Evolutionary conservation across 1,284 basidiomycete genomes (phyloP), one percentile per base, ranked within the genome.

Genomic region (Vanrija sp.): DNA sequence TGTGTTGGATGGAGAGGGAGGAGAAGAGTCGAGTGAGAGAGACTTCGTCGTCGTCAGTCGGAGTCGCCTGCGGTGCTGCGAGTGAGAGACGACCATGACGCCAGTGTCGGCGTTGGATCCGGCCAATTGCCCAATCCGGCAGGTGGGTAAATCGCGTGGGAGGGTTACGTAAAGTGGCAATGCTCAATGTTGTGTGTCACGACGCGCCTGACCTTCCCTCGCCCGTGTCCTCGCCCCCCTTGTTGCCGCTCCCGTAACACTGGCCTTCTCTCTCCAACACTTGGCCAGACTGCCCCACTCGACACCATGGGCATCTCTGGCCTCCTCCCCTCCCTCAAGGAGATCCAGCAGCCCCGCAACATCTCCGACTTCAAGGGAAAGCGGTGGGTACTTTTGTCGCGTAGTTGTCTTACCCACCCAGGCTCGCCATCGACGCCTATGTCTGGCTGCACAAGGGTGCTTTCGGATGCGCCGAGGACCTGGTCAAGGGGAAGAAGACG

Each of bases 361-460:
- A 81, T 97, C 55, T 86, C 85, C 9, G 86, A 92, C 49, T 93
- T 87, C 71, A 75, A 81, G 47, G 91, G 89, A 9, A 84, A 92
- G 70, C 88, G 85, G 77, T 77, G 54, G 48, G 68, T 65, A 20
- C 27, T 44, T 41, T 36, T 25, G n/a, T 8, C 15, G n/a, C 20
- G n/a, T 14, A 19, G 19, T 3, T 23, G 6, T 47, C 45, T 49
- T 48, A 43, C 44, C 22, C 8, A 20, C 16, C 4, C 57, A 68
- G 65, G 20, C 61, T 71, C 25, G 65, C 66, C 20, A 63, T 69
- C 31, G 67, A 65, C 64, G 75, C 61, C 42, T 97, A 98, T 75
- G 94, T 95, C 45, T 98, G 95, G 95, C 81, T 99, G n/a, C 96
- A 98, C 73, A 85, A 87, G 63, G 96, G 93, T 12, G 85, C 90